Base-by-base conservation (phyloP, 1,284 basidiomycete genomes). In the Rhodotorula sp. region DNA sequence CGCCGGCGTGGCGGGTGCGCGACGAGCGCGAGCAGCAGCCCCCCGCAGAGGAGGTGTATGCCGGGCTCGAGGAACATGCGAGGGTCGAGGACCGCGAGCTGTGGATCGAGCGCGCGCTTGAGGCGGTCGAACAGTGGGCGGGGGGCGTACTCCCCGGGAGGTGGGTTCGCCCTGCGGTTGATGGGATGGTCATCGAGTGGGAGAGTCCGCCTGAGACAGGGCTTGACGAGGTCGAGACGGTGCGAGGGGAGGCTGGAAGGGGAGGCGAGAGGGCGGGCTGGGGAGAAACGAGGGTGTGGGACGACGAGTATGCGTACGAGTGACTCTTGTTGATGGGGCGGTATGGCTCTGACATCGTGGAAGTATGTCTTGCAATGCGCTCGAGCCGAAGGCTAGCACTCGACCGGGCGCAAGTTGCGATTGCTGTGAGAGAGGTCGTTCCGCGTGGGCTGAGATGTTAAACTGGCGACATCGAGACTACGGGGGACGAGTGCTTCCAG, bases 181-280 rank as follows among this genome's bases (percentile, higher is more conserved):
- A 73, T 25, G 71, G 71, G 21, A 56, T 73, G 57, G 67, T 48
- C 12, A 25, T 73, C 27, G 58, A 25, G 46, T 73, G 71, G 67
- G 46, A 45, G n/a, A 45, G 46, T 3, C 46, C 44, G 59, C 45
- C 7, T 0, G 49, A 12, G 4, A 52, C 27, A 3, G n/a, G 44
- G 34, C 5, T 19, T 4, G 49, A 17, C 3, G n/a, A 34, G 34
- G 34, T 34, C 34, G 34, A 34, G 34, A 34, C 34, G 34, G 3
- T 34, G 34, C 34, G 34, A 34, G 34, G 34, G 34, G 34, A 34
- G 34, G 2, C 34, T 2, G 34, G 34, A 2, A 34, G 34, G 34
- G 34, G 34, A 34, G 34, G 34, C 5, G 34, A 34, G 34, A 34
- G 52, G 44, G 41, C 53, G 23, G 45, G 27, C 4, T 50, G 57